Conservation (phyloP, 73 alveolate species). For the Loxodes magnus region DNA sequence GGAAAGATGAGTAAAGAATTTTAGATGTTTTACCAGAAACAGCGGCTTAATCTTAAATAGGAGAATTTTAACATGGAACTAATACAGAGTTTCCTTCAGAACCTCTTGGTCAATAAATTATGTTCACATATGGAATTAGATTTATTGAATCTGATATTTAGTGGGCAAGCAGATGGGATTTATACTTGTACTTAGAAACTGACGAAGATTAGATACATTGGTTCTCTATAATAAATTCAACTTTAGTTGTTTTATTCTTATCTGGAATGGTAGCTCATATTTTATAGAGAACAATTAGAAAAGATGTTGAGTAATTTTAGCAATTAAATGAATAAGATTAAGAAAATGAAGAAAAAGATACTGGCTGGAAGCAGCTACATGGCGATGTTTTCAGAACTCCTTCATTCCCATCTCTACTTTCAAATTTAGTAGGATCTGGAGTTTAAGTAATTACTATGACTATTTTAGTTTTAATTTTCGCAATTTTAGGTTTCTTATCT, state of each 20-base stretch:
- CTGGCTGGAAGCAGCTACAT: constrained; percentile 26
- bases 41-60: neutral
- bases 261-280: constrained; percentile 12
- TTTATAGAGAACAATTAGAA: neutral
- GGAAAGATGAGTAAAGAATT: neutral
- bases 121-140: constrained; percentile 1
- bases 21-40: neutral
- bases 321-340: constrained; percentile 4
- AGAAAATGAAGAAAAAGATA: constrained; percentile 12
- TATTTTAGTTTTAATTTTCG: constrained; percentile 13
- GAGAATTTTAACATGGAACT: neutral
- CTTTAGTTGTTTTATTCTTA: constrained; percentile 2
- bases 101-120: neutral
- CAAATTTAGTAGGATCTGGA: constrained; percentile 16
- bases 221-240: constrained; percentile 7
- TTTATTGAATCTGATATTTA: neutral
- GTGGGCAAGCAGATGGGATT: constrained; percentile 15
- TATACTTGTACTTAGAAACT: neutral
- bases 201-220: constrained; percentile 7
- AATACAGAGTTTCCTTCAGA: neutral
- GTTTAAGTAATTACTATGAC: constrained; percentile 12
- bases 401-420: neutral
- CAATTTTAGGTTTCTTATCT: constrained; percentile 16
- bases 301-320: neutral
- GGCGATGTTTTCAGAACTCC: constrained; percentile 34